These are phyloP conservation scores for Sistotremastrum niveocremeum DNA, from an alignment of 768 basidiomycete species.

Conservation along the genomic window DNA sequence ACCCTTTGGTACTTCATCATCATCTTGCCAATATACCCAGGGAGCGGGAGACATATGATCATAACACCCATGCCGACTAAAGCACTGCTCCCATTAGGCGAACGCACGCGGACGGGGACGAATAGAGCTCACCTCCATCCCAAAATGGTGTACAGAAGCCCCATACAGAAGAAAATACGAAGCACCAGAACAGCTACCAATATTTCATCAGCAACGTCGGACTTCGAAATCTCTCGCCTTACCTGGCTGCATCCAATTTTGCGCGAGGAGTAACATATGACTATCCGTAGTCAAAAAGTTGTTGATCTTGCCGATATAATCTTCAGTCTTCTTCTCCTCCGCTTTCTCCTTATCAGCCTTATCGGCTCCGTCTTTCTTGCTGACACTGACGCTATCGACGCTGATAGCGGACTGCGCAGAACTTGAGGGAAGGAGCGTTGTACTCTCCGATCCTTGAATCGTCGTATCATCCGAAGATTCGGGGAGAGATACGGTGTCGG, in stretches of 20 bases:
- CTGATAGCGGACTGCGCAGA: neutral
- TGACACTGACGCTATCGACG: neutral
- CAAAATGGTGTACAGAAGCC: constrained; percentile 24
- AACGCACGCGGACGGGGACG: too few species aligned
- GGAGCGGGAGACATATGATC: constrained; percentile 22
- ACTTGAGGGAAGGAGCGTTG: neutral
- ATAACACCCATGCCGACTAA: constrained; percentile 23
- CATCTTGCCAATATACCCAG: constrained; percentile 20
- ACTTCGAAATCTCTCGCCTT: neutral
- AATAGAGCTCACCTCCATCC: constrained; percentile 25
- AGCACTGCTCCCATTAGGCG: too few species aligned
- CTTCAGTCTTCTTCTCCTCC: neutral
- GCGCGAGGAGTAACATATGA: constrained; percentile 7
- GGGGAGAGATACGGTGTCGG: neutral
- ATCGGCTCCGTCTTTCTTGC: neutral
- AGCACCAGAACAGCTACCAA: constrained; percentile 4
- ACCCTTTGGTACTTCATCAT: constrained; percentile 17
- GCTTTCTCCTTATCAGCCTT: neutral
- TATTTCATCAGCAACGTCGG: neutral
- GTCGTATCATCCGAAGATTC: neutral
- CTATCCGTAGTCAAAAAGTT: constrained; percentile 23
- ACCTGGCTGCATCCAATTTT: neutral
- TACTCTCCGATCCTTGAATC: neutral
- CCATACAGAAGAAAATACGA: constrained; percentile 17
- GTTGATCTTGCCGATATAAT: constrained; percentile 26